A percentile compares a stretch with the other conserved stretches of the same genome.
These are phyloP conservation scores for Spinacia oleracea DNA, from an alignment of 179 eudicot species.

Conservation along the genomic window DNA sequence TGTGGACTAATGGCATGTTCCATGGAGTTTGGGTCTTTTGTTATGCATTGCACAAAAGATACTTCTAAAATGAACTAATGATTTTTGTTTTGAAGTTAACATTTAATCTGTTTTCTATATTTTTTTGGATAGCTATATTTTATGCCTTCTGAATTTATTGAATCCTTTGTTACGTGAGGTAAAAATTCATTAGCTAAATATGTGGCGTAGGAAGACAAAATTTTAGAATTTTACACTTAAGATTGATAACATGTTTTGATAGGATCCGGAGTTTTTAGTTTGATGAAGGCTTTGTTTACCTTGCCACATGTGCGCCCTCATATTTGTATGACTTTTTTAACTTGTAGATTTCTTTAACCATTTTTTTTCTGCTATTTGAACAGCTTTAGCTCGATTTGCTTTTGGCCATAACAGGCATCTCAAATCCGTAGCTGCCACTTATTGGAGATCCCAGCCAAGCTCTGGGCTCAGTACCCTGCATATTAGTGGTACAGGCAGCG, in stretches of 20 bases:
- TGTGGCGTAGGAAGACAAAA: background rate
- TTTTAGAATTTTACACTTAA: background rate
- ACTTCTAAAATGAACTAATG: background rate
- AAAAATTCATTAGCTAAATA: background rate
- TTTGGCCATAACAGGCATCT: slow-evolving; percentile 92
- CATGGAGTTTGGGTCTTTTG: background rate
- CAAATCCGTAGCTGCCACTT: slow-evolving; percentile 80
- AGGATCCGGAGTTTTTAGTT: background rate
- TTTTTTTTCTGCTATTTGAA: slow-evolving; percentile 20
- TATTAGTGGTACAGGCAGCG: slow-evolving; percentile 62
- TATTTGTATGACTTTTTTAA: background rate
- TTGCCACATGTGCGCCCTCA: background rate
- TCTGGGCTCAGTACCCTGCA: slow-evolving; percentile 64
- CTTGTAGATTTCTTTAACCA: background rate
- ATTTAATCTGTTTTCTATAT: too few relatives aligned
- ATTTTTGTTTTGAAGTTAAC: background rate
- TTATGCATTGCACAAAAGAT: background rate
- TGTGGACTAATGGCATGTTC: background rate
- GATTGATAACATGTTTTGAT: background rate
- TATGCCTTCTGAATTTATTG: background rate
- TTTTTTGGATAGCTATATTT: background rate
- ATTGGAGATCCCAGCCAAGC: slow-evolving; percentile 76
- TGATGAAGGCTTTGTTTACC: background rate
- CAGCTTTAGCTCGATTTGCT: slow-evolving; percentile 96
- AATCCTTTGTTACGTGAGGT: background rate